A percentile compares a stretch with the other conserved stretches of the same genome.
These are phyloP conservation scores for Gossypium schwendimanii DNA, from an alignment of 441 rosid species.

Conservation along the genomic window DNA sequence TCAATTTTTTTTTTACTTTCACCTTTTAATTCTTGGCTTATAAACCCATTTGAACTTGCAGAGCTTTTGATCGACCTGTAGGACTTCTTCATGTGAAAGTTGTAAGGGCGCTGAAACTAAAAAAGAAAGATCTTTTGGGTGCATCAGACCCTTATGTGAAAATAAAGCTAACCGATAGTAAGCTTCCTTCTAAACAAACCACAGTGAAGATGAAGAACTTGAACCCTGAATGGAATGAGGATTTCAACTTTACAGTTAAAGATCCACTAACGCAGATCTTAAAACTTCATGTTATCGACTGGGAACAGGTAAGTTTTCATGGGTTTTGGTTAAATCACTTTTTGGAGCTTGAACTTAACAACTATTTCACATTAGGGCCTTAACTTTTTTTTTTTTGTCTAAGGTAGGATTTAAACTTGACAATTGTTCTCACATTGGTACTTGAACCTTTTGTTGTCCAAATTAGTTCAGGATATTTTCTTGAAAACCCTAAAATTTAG, in stretches of 20 bases:
- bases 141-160: constrained; percentile 93
- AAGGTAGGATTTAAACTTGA: no score
- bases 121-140: constrained; percentile 86
- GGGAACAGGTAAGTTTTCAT: constrained; percentile 71
- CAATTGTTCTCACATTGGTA: no score
- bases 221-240: constrained; percentile 98
- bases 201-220: constrained; percentile 83
- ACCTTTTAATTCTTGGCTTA: constrained; percentile 8
- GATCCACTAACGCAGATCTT: constrained; percentile 70
- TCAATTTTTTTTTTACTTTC: background rate
- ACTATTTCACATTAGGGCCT: no score
- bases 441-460: no score
- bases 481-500: no score
- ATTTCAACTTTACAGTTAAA: constrained; percentile 60
- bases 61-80: constrained; percentile 76
- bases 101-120: constrained; percentile 67
- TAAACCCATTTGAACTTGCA: constrained; percentile 29
- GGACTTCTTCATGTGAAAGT: constrained; percentile 77
- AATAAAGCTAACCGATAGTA: constrained; percentile 74
- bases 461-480: no score
- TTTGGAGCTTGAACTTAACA: no score
- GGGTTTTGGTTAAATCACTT: no score
- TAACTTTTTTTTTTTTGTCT: no score
- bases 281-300: constrained; percentile 66
- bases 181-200: constrained; percentile 75